phyloP scores from a whole-genome alignment of 805 yeast genomes.

The Starmerella powellii region DNA sequence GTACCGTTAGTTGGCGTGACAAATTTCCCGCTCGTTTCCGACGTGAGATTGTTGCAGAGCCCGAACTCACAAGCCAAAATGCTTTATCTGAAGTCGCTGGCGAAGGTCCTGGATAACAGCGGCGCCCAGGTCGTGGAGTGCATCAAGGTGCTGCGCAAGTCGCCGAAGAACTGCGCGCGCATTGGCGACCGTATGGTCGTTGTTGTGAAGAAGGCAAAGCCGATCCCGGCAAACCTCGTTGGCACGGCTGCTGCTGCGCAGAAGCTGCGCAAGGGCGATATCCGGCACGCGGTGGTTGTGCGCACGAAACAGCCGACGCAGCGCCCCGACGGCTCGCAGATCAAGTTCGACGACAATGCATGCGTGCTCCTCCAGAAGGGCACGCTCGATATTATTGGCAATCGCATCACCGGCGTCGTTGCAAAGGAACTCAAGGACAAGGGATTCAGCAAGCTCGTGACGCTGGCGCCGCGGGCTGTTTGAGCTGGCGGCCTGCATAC shows the following conservation, averaged over 20 bases:
- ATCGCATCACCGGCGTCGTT: slow-evolving; percentile 81
- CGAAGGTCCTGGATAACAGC: slow-evolving; percentile 88
- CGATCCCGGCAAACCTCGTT: slow-evolving; percentile 54
- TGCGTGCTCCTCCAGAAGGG: slow-evolving; percentile 88
- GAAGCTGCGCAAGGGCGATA: slow-evolving; percentile 88
- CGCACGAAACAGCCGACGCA: slow-evolving; percentile 72
- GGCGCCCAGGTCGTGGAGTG: slow-evolving; percentile 94
- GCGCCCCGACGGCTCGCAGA: slow-evolving; percentile 76
- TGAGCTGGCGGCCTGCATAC: slow-evolving; percentile 21
- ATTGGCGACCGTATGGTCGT: slow-evolving; percentile 90
- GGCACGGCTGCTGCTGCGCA: slow-evolving; percentile 51
- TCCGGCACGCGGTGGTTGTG: slow-evolving; percentile 88
- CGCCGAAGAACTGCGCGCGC: slow-evolving; percentile 68
- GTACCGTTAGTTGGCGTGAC: too few relatives aligned
- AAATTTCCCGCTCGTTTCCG: too few relatives aligned
- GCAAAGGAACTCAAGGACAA: slow-evolving; percentile 79
- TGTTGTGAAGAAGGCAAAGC: slow-evolving; percentile 84
- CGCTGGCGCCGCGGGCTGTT: slow-evolving; percentile 80
- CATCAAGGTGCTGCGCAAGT: slow-evolving; percentile 83
- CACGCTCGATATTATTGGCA: slow-evolving; percentile 81
- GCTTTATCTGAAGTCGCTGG: slow-evolving; percentile 79
- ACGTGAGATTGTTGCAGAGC: too few relatives aligned
- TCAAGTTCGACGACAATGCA: slow-evolving; percentile 91
- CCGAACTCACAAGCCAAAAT: too few relatives aligned
- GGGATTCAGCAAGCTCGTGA: slow-evolving; percentile 71